These are phyloP conservation scores for Acanthamoeba sp. DNA, from an alignment of 208 protist genomes.

Conservation along the genomic window DNA sequence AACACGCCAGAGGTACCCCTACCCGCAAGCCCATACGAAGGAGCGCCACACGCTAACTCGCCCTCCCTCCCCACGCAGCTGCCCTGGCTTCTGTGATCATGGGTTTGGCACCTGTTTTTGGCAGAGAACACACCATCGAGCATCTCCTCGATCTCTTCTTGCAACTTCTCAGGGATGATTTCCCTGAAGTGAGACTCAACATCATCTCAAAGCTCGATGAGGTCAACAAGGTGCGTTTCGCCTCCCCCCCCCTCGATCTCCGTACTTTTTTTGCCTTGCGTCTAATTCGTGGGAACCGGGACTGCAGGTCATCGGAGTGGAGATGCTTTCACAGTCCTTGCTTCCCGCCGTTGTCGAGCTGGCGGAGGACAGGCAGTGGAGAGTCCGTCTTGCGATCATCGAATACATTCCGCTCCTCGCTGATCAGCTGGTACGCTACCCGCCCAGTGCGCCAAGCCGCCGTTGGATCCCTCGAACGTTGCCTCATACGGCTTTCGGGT, in stretches of 20 bases:
- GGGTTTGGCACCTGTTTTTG: constrained; percentile 90
- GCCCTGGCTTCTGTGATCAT: constrained; percentile 91
- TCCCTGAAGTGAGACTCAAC: constrained; percentile 92
- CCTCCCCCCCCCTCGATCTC: neutral
- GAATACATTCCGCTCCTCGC: constrained; percentile 93
- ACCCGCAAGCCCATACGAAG: neutral
- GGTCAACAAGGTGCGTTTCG: constrained; percentile 82
- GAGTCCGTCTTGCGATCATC: constrained; percentile 93
- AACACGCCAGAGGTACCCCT: constrained; percentile 89
- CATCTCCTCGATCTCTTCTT: constrained; percentile 92
- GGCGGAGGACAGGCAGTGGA: constrained; percentile 94
- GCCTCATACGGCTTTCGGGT: neutral
- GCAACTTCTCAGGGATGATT: constrained; percentile 92
- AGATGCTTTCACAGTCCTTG: constrained; percentile 89
- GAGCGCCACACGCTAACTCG: neutral
- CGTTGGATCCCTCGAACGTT: neutral
- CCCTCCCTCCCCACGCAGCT: constrained; percentile 48
- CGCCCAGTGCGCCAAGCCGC: too few relatives aligned
- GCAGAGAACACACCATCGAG: constrained; percentile 90
- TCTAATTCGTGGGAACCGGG: too few relatives aligned
- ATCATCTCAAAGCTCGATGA: constrained; percentile 92
- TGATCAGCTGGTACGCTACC: constrained; percentile 84
- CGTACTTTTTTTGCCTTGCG: neutral
- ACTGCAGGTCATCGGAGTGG: constrained; percentile 89
- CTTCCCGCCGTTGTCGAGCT: constrained; percentile 93